These are phyloP conservation scores for Boletus rubroflammeus DNA, from an alignment of 768 basidiomycete genomes.

Conservation along the genomic window DNA sequence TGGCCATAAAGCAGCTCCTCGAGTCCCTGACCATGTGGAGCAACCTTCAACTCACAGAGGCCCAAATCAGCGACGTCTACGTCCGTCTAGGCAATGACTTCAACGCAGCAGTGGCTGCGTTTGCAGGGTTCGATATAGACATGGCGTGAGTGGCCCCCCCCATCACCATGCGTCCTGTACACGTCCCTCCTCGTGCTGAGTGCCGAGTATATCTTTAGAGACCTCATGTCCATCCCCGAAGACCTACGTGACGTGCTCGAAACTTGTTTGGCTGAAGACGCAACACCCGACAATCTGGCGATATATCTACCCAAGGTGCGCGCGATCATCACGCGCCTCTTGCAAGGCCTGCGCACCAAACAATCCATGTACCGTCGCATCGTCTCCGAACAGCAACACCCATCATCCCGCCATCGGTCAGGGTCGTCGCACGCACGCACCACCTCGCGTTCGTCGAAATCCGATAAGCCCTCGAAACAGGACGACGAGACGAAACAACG, in stretches of 20 bases:
- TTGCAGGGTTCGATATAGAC: constrained; percentile 77
- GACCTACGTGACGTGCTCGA: constrained; percentile 89
- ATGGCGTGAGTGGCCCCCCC: constrained; percentile 68
- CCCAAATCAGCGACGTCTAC: constrained; percentile 92
- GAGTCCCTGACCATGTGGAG: constrained; percentile 89
- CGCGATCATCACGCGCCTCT: constrained; percentile 85
- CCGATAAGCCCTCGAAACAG: constrained; percentile 36
- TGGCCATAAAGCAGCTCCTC: constrained; percentile 92
- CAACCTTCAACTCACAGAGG: constrained; percentile 63
- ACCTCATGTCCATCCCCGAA: constrained; percentile 82
- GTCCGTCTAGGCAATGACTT: constrained; percentile 97
- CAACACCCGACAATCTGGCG: constrained; percentile 79
- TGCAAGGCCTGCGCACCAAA: constrained; percentile 90
- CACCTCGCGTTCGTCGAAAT: constrained; percentile 57
- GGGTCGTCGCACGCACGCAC: constrained; percentile 49
- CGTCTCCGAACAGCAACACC: constrained; percentile 55
- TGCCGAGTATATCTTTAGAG: constrained; percentile 45
- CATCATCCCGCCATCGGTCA: constrained; percentile 38
- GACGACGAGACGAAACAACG: constrained; percentile 43
- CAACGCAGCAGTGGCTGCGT: constrained; percentile 89
- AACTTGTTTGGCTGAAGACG: constrained; percentile 87
- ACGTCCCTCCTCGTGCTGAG: constrained; percentile 7
- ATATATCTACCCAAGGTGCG: constrained; percentile 88
- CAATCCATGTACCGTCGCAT: constrained; percentile 84
- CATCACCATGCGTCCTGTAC: constrained; percentile 11